These are phyloP conservation scores for Camillea tinctor DNA, from an alignment of 2,329 filamentous ascomycete species.

Conservation along the genomic window DNA sequence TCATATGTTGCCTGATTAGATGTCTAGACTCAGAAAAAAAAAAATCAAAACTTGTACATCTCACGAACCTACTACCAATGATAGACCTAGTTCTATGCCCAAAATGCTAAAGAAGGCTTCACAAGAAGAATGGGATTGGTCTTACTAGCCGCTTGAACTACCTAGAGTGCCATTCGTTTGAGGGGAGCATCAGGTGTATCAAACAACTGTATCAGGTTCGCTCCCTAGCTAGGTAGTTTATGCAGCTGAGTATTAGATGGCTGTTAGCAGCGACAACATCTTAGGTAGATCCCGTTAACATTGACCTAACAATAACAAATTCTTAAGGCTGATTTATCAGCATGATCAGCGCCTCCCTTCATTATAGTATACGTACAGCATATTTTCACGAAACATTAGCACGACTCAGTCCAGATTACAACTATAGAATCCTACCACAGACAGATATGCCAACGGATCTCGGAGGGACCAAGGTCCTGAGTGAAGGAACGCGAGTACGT, in stretches of 20 bases:
- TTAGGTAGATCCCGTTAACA: neutral
- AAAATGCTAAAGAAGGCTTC: neutral
- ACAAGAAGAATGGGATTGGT: neutral
- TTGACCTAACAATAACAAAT: neutral
- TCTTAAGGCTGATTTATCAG: neutral
- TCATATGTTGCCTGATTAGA: neutral
- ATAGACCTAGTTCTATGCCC: no score
- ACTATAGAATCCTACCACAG: neutral
- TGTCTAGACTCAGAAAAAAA: neutral
- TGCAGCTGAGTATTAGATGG: neutral
- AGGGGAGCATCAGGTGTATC: neutral
- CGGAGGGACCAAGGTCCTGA: neutral
- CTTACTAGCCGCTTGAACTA: neutral
- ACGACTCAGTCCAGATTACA: neutral
- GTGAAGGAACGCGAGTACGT: no score
- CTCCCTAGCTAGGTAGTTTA: neutral
- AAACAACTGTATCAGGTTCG: neutral
- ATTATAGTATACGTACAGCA: neutral
- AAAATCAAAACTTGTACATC: neutral
- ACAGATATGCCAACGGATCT: neutral
- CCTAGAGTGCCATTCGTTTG: neutral
- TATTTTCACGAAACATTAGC: neutral
- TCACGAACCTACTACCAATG: no score
- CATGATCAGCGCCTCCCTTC: neutral
- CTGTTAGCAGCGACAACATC: neutral